Conservation (phyloP, 2,329 filamentous ascomycete genomes). For the Ophiocordyceps camponoti-floridani region DNA sequence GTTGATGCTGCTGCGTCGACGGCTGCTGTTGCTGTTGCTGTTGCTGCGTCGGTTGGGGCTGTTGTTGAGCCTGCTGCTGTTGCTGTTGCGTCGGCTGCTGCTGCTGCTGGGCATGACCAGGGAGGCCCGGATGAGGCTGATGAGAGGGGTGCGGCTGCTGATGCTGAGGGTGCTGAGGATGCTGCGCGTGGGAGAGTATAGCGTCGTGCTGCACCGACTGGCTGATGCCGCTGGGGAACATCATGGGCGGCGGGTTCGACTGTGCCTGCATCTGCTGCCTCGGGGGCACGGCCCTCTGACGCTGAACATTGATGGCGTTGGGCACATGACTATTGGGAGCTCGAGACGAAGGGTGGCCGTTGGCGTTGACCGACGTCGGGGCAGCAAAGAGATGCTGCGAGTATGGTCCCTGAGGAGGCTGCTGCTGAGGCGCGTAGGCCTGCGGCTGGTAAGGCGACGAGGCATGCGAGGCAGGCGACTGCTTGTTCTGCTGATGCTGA, state of each 20-base stretch:
- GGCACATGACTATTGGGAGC: constrained; percentile 26
- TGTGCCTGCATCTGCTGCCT: constrained; percentile 27
- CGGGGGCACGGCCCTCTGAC: constrained; percentile 24
- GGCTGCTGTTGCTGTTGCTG: constrained; percentile 12
- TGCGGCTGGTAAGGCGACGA: constrained; percentile 36
- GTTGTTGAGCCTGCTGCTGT: no score
- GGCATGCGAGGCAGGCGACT: constrained; percentile 34
- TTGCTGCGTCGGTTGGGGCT: constrained; percentile 7
- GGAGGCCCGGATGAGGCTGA: constrained; percentile 5
- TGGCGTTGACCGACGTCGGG: constrained; percentile 27
- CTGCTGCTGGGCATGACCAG: constrained; percentile 15
- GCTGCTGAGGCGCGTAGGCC: constrained; percentile 34
- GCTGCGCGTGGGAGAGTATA: constrained; percentile 24
- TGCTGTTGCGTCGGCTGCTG: constrained; percentile 7
- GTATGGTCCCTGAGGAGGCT: constrained; percentile 27
- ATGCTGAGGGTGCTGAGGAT: constrained; percentile 16
- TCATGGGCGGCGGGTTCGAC: constrained; percentile 17
- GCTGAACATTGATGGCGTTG: constrained; percentile 25
- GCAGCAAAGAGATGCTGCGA: constrained; percentile 34
- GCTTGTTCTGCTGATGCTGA: constrained; percentile 34
- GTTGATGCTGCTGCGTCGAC: constrained; percentile 12
- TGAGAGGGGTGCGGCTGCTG: constrained; percentile 15
- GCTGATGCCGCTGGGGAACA: constrained; percentile 18
- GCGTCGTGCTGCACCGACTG: constrained; percentile 24
- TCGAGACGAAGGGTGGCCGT: constrained; percentile 22